phyloP scores from a whole-genome alignment of 2,329 filamentous ascomycete species.

The Juglanconis sp. region DNA sequence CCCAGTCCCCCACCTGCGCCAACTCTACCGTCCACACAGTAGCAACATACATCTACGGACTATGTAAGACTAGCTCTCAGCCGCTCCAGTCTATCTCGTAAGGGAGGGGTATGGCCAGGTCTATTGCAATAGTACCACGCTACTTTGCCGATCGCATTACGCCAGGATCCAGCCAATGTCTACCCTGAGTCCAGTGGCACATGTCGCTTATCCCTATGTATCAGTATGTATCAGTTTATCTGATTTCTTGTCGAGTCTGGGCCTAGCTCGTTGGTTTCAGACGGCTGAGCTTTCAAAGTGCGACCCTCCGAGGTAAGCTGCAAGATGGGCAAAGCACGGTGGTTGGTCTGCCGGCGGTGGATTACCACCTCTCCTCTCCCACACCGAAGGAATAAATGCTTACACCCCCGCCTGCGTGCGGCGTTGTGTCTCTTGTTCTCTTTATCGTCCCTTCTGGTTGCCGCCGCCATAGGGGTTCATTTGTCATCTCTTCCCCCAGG shows the following conservation, averaged over 20 bases:
- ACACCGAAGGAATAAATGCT: constrained; percentile 13
- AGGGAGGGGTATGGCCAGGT: neutral
- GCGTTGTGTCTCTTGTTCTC: neutral
- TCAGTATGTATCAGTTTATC: neutral
- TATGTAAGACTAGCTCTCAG: constrained; percentile 3
- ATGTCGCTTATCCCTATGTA: constrained; percentile 3
- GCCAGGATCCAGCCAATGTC: constrained; percentile 14
- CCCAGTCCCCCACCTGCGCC: neutral
- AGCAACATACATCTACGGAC: constrained; percentile 10
- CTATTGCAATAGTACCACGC: constrained; percentile 1
- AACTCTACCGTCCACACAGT: neutral
- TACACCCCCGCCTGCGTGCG: constrained; percentile 11
- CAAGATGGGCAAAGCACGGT: neutral
- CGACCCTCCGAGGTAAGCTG: neutral
- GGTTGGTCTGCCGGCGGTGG: constrained; percentile 10
- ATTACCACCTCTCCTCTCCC: neutral
- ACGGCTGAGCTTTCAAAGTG: constrained; percentile 1
- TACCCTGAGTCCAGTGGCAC: constrained; percentile 12
- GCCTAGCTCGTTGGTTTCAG: constrained; percentile 6
- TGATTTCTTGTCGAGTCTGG: constrained; percentile 2
- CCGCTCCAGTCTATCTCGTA: neutral
- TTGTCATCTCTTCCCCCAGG: neutral
- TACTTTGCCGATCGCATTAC: constrained; percentile 1
- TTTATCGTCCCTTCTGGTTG: neutral
- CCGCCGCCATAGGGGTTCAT: neutral